phyloP scores from a whole-genome alignment of 352 stramenopile genomes.

The Phytophthora sp. region DNA sequence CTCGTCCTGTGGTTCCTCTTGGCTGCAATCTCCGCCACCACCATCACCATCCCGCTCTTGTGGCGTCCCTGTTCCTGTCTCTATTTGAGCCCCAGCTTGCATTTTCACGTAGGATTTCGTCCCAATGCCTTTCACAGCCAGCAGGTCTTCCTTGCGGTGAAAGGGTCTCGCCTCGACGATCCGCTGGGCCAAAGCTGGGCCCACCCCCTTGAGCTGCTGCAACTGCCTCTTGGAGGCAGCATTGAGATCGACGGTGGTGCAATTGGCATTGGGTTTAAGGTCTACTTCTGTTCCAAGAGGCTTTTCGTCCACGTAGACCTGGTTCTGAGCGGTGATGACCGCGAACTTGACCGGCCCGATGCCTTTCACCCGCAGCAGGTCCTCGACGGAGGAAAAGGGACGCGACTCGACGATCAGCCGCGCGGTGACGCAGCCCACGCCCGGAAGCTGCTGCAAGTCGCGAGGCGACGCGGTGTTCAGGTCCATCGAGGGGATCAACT shows the following conservation, averaged over 20 bases:
- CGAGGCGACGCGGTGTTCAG: slow-evolving; percentile 33
- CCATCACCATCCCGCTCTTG: not conserved
- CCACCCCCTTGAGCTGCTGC: slow-evolving; percentile 46
- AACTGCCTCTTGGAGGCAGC: slow-evolving; percentile 44
- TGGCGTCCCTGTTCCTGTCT: not conserved
- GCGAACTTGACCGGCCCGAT: slow-evolving; percentile 49
- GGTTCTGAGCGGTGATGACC: slow-evolving; percentile 24
- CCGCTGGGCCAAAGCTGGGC: slow-evolving; percentile 37
- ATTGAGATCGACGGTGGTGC: slow-evolving; percentile 54
- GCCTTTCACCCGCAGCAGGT: slow-evolving; percentile 48
- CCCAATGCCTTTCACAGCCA: slow-evolving; percentile 56
- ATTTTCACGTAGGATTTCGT: slow-evolving; percentile 50
- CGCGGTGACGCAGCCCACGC: slow-evolving; percentile 47
- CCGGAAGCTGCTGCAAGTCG: slow-evolving; percentile 47
- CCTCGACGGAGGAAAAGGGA: slow-evolving; percentile 44
- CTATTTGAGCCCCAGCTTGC: slow-evolving; percentile 20
- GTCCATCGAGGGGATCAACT: slow-evolving; percentile 33
- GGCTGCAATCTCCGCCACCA: not conserved
- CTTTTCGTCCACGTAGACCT: slow-evolving; percentile 30
- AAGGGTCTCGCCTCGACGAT: slow-evolving; percentile 62
- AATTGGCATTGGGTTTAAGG: slow-evolving; percentile 4
- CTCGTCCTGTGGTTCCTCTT: not conserved
- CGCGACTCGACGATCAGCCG: slow-evolving; percentile 47
- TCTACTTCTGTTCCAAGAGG: not conserved
- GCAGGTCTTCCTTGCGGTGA: slow-evolving; percentile 49